Evolutionary conservation across 441 rosid genomes (phyloP).

Genomic region (Geranium incanum): DNA sequence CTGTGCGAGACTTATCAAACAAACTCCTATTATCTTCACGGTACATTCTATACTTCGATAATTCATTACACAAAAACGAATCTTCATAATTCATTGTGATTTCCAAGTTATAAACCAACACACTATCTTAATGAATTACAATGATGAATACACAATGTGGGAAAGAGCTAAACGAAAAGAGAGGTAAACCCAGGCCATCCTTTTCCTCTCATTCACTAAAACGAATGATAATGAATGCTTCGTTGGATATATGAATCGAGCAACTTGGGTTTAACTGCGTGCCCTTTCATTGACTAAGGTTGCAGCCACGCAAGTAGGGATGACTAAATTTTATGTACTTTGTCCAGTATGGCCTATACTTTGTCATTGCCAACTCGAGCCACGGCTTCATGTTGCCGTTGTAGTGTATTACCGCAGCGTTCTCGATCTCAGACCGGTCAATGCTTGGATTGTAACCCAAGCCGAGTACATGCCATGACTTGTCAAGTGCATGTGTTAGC

Average conservation of each 20-base stretch:
- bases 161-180: conserved; percentile 21
- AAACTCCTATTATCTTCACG: not conserved
- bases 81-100: not conserved
- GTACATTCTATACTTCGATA: not conserved
- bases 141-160: conserved; percentile 33
- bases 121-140: conserved; percentile 35
- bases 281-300: conserved; percentile 45
- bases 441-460: conserved; percentile 73
- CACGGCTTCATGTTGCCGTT: conserved; percentile 95
- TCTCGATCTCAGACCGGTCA: conserved; percentile 68
- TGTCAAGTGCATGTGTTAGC: conserved; percentile 67
- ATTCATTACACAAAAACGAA: conserved; percentile 1
- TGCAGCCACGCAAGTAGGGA: conserved; percentile 75
- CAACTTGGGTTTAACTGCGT: not conserved
- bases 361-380: conserved; percentile 89
- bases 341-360: conserved; percentile 73
- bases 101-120: not conserved
- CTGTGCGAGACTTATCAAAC: not conserved
- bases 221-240: conserved; percentile 14
- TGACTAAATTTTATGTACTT: conserved; percentile 78
- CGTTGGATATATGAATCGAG: not conserved
- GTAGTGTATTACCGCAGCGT: conserved; percentile 81
- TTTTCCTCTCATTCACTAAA: conserved; percentile 17
- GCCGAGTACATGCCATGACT: conserved; percentile 86
- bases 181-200: conserved; percentile 24